A percentile compares a stretch with the other conserved stretches of the same genome.
These are phyloP conservation scores for Dalbergia oliveri DNA, from an alignment of 306 rosid species.

Conservation along the genomic window DNA sequence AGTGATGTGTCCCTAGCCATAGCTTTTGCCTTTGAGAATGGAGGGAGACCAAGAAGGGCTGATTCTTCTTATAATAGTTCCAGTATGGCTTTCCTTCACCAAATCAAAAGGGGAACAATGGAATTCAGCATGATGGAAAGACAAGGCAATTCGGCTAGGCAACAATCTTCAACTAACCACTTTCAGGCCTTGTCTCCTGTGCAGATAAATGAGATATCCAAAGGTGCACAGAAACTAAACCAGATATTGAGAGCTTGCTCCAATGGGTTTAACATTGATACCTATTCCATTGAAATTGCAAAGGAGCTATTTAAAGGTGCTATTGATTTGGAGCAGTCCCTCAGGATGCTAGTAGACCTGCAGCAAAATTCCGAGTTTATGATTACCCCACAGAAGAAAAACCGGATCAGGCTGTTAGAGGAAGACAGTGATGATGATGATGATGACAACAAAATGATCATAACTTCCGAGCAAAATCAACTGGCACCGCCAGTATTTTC, in stretches of 20 bases:
- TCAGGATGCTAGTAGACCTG: conserved; percentile 78
- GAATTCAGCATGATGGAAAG: conserved; percentile 56
- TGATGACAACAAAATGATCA: conserved; percentile 36
- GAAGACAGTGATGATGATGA: conserved; percentile 68
- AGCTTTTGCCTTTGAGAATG: conserved; percentile 81
- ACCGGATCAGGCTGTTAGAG: conserved; percentile 70
- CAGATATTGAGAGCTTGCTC: conserved; percentile 81
- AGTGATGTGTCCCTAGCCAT: conserved; percentile 65
- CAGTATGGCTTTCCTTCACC: conserved; percentile 75
- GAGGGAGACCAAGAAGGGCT: conserved; percentile 63
- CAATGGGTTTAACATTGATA: conserved; percentile 65
- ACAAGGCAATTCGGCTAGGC: conserved; percentile 54
- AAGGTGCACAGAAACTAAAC: conserved; percentile 85
- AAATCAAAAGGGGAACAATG: conserved; percentile 61
- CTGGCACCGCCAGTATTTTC: conserved; percentile 69
- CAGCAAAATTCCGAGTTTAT: conserved; percentile 73
- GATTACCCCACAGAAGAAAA: conserved; percentile 66
- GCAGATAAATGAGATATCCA: conserved; percentile 81
- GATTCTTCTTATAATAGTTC: conserved; percentile 62
- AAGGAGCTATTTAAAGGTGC: conserved; percentile 88
- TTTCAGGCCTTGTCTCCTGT: conserved; percentile 62
- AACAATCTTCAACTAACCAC: conserved; percentile 54
- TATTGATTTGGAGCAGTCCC: conserved; percentile 86
- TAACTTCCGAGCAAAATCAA: conserved; percentile 57
- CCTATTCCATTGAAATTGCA: conserved; percentile 77